A percentile compares a stretch with the other conserved stretches of the same genome.
These are phyloP conservation scores for Alternaria sp. DNA, from an alignment of 2,329 filamentous ascomycete genomes.

Conservation along the genomic window DNA sequence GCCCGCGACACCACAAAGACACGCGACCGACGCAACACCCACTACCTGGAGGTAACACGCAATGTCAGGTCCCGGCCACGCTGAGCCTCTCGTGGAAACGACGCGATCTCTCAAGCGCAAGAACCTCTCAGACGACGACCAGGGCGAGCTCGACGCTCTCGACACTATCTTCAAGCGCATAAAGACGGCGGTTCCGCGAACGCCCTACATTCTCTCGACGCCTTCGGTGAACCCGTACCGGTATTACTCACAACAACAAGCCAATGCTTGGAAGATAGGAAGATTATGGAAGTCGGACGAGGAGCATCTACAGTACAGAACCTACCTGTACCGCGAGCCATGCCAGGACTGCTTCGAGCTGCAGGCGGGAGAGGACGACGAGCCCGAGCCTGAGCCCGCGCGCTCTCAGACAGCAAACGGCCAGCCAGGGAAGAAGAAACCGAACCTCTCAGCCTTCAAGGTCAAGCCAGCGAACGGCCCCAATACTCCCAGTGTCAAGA, in stretches of 20 bases:
- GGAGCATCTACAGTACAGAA: slow-evolving; percentile 69
- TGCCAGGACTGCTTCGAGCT: slow-evolving; percentile 59
- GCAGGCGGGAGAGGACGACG: slow-evolving; percentile 63
- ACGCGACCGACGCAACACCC: slow-evolving; percentile 5
- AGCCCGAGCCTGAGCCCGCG: slow-evolving; percentile 55
- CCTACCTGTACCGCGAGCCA: slow-evolving; percentile 67
- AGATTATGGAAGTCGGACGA: slow-evolving; percentile 65
- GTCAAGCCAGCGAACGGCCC: slow-evolving; percentile 58
- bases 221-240: slow-evolving; percentile 57
- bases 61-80: slow-evolving; percentile 45
- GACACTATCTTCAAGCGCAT: slow-evolving; percentile 56
- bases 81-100: slow-evolving; percentile 35
- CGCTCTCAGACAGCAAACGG: slow-evolving; percentile 44
- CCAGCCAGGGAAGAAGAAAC: slow-evolving; percentile 66
- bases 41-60: slow-evolving; percentile 19
- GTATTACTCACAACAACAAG: slow-evolving; percentile 54
- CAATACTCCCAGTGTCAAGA: slow-evolving; percentile 42
- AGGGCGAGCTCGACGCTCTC: slow-evolving; percentile 52
- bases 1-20: slow-evolving; percentile 12
- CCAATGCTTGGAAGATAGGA: slow-evolving; percentile 55
- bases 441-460: slow-evolving; percentile 69
- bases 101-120: slow-evolving; percentile 41
- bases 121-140: slow-evolving; percentile 38
- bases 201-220: slow-evolving; percentile 60
- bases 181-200: slow-evolving; percentile 50